Evolutionary conservation across 345 rosid genomes (phyloP).

Genomic region (Clausena lansium): DNA sequence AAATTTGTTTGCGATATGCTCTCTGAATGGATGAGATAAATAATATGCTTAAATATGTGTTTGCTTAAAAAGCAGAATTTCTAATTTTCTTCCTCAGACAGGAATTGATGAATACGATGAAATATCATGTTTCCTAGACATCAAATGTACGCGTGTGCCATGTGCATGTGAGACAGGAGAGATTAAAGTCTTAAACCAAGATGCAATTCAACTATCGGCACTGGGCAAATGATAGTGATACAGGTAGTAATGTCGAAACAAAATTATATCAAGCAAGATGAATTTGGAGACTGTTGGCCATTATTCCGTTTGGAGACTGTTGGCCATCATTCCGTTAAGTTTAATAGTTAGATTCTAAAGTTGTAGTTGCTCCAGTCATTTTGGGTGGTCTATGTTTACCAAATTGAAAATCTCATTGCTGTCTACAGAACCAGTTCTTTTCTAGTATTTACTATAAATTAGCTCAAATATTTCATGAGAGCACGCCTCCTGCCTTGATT

Average conservation of each 20-base stretch:
- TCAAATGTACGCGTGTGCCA: not conserved
- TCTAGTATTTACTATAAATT: not conserved
- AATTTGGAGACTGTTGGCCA: not conserved
- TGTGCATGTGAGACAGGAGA: not conserved
- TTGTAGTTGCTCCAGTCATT: not conserved
- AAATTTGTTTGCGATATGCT: not conserved
- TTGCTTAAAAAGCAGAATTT: not conserved
- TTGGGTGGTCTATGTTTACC: not conserved
- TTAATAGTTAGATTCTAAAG: not conserved
- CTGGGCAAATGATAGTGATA: not conserved
- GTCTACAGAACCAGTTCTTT: not conserved
- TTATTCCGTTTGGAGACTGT: not conserved
- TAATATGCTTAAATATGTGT: not conserved
- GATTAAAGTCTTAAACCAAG: not conserved
- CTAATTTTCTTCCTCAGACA: not conserved
- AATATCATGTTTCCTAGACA: not conserved
- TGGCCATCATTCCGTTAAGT: not conserved
- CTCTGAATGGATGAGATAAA: not conserved
- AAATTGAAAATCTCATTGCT: not conserved
- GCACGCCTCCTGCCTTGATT: not conserved
- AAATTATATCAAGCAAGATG: not conserved
- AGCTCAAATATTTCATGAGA: not conserved
- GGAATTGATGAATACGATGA: not conserved
- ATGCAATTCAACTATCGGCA: not conserved
- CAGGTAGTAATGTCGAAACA: not conserved